phyloP scores from a whole-genome alignment of 23 red algal genomes.

The Gracilaria vermiculophylla region DNA sequence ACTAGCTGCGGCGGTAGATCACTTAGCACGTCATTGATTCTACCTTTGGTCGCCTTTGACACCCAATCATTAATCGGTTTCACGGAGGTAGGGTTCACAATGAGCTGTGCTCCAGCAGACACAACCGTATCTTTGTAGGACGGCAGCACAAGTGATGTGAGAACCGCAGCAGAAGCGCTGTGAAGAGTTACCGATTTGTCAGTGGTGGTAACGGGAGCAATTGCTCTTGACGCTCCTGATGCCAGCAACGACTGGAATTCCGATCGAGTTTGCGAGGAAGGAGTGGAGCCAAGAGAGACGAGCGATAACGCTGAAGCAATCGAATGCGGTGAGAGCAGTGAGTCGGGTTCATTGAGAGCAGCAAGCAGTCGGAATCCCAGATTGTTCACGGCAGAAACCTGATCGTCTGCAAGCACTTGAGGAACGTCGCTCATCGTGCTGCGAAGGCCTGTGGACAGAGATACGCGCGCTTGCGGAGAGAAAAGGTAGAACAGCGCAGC shows the following conservation, averaged over 20 bases:
- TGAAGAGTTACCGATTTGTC: slow-evolving; percentile 4
- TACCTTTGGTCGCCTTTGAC: slow-evolving; percentile 10
- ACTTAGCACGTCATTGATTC: not conserved
- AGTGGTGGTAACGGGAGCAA: not conserved
- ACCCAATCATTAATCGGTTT: slow-evolving; percentile 27
- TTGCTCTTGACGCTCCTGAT: not conserved
- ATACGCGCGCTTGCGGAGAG: not conserved
- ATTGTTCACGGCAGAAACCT: slow-evolving; percentile 2
- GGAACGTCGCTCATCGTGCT: not conserved
- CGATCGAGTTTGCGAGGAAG: not conserved
- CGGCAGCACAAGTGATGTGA: slow-evolving; percentile 1
- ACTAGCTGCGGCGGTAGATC: not conserved
- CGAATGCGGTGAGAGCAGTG: slow-evolving; percentile 22
- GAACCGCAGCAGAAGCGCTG: not conserved
- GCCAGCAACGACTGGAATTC: not conserved
- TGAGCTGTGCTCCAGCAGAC: not conserved
- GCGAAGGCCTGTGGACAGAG: not conserved
- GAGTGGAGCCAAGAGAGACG: slow-evolving; percentile 8
- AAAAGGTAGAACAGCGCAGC: not conserved
- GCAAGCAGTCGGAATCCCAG: slow-evolving; percentile 2
- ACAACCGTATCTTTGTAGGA: not conserved
- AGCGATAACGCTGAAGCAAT: slow-evolving; percentile 31
- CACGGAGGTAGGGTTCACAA: not conserved
- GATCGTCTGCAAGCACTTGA: not conserved
- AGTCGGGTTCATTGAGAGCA: slow-evolving; percentile 7